Evolutionary conservation across 345 rosid genomes (phyloP), one percentile per base, ranked within the genome.

Genomic region (Syzygium oleosum): DNA sequence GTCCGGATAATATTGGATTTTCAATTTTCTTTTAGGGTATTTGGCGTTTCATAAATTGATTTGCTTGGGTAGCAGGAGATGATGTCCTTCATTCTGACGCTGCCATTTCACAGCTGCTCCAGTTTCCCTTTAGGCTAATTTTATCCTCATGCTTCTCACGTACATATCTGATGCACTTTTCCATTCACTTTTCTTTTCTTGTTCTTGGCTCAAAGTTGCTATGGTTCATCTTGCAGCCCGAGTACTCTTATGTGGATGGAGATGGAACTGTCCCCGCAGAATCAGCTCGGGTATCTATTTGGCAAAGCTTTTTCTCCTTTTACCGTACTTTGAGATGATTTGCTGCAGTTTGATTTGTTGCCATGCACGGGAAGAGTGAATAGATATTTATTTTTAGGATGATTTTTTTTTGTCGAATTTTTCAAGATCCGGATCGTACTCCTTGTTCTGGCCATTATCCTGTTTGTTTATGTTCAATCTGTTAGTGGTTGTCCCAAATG

Each of bases 181-280:
- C 27, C 25, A 2, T 38, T 38, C 2, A 34, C 49, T 19, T 73
- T 73, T 73, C 49, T 19, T 34, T 1, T 73, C 12, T 73, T 19
- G 25, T 34, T 34, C 49, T 73, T 38, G 14, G 4, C 80, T 34
- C 59, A 73, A 38, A 1, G 21, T 19, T 73, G 25, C 61, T 41
- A 22, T 87, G 55, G 54, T 58, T 86, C 80, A 85, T 85, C 83
- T 91, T 85, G 25, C 93, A 97, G 98, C 98, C 98, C 52, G 90
- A 92, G 87, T 96, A 97, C 86, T 91, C 95, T 43, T 97, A 90
- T 52, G 98, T 95, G 38, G 98, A 97, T 89, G 99, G 99, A 88
- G 98, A 97, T 92, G 99, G 98, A 89, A 97, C 99, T 8, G 99
- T 97, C 85, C 99, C 98, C 25, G 88, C 96, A 41, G 99, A 97